phyloP scores from a whole-genome alignment of 768 basidiomycete genomes.

The Thelephora aurantiotincta region DNA sequence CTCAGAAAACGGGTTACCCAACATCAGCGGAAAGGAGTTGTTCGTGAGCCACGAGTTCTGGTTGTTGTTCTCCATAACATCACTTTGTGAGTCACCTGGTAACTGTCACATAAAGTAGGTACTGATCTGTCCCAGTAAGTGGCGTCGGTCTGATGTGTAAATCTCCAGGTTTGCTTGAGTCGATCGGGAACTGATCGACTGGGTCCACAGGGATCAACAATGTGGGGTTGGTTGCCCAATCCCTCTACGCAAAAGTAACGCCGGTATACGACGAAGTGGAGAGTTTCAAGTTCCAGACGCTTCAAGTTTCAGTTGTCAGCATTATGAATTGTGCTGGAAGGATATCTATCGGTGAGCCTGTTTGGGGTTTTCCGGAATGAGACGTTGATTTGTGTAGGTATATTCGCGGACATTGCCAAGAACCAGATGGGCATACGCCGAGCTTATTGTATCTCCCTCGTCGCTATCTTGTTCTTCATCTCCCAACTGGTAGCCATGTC shows the following conservation, averaged over 20 bases:
- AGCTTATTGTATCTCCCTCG: conserved; percentile 54
- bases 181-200: not conserved
- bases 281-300: conserved; percentile 64
- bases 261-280: conserved; percentile 50
- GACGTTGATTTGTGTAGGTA: conserved; percentile 23
- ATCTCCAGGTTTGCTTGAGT: conserved; percentile 9
- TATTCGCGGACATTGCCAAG: conserved; percentile 55
- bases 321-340: conserved; percentile 73
- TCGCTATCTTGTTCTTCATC: conserved; percentile 51
- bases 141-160: conserved; percentile 69
- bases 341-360: conserved; percentile 47
- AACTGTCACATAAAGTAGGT: conserved; percentile 1
- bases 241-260: conserved; percentile 45
- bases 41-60: conserved; percentile 46
- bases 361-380: not conserved
- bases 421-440: conserved; percentile 44
- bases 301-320: conserved; percentile 75
- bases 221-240: conserved; percentile 67
- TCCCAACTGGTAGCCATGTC: conserved; percentile 51
- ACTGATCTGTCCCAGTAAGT: conserved; percentile 28
- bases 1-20: conserved; percentile 21
- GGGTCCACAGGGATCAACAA: conserved; percentile 59
- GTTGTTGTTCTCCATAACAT: conserved; percentile 40
- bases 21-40: conserved; percentile 40
- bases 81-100: conserved; percentile 26